These are phyloP conservation scores for Coemansia sp. DNA, from an alignment of 192 early-diverging fungal species.

Conservation along the genomic window DNA sequence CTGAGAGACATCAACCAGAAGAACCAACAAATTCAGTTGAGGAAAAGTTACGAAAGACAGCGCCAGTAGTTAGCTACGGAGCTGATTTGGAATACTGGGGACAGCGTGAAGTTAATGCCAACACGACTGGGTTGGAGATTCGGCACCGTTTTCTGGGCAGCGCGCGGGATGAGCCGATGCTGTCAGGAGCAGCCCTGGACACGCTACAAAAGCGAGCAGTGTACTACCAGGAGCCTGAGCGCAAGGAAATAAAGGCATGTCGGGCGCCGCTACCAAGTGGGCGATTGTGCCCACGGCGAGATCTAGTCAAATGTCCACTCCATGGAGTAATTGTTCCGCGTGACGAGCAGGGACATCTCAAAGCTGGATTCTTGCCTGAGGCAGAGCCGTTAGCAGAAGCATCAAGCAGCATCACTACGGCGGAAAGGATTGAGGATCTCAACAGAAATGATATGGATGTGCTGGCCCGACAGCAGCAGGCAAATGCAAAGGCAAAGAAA, in stretches of 20 bases:
- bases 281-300: slow-evolving; percentile 62
- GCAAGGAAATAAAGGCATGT: slow-evolving; percentile 59
- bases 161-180: slow-evolving; percentile 60
- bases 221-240: slow-evolving; percentile 17
- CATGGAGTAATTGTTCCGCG: slow-evolving; percentile 64
- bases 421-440: slow-evolving; percentile 22
- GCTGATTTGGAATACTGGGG: slow-evolving; percentile 71
- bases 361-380: slow-evolving; percentile 1
- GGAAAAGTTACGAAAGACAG: slow-evolving; percentile 56
- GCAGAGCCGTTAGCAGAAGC: neutral
- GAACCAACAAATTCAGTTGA: slow-evolving; percentile 28
- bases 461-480: slow-evolving; percentile 7
- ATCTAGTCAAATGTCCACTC: slow-evolving; percentile 67
- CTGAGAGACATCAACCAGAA: neutral
- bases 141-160: slow-evolving; percentile 65
- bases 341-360: slow-evolving; percentile 51
- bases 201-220: slow-evolving; percentile 60
- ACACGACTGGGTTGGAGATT: slow-evolving; percentile 57
- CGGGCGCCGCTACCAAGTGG: slow-evolving; percentile 63
- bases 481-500: neutral
- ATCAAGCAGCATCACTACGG: slow-evolving; percentile 26
- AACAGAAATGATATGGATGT: slow-evolving; percentile 25
- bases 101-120: slow-evolving; percentile 58
- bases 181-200: slow-evolving; percentile 57
- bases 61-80: slow-evolving; percentile 67